Percentiles rank a stretch among this genome's conserved stretches.
phyloP scores from a whole-genome alignment of 2,329 filamentous ascomycete genomes.

The Penicillium freii region DNA sequence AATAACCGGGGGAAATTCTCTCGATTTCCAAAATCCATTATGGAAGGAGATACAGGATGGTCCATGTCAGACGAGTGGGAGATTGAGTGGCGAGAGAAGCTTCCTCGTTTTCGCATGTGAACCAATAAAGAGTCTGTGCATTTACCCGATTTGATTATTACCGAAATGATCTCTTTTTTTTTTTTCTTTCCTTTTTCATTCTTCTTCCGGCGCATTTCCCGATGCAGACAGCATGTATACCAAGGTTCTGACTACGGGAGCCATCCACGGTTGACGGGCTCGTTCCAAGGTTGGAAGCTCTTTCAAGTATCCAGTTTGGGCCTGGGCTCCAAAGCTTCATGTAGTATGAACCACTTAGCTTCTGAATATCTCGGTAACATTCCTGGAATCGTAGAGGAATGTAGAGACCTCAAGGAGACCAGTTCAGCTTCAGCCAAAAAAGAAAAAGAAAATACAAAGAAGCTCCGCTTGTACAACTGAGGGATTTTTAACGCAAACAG shows the following conservation, averaged over 20 bases:
- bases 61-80: not conserved
- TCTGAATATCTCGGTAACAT: not conserved
- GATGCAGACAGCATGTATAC: not conserved
- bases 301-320: not conserved
- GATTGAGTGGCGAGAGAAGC: not conserved
- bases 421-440: not conserved
- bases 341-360: too few relatives aligned
- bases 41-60: conserved; percentile 8
- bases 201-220: conserved; percentile 3
- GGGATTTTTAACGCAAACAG: conserved; percentile 11
- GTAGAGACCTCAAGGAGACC: not conserved
- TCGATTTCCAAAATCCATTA: not conserved
- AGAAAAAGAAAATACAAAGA: not conserved
- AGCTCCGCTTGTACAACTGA: conserved; percentile 9
- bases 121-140: conserved; percentile 14
- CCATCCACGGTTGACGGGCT: not conserved
- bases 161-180: not conserved
- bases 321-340: not conserved
- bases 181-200: not conserved
- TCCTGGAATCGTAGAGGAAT: not conserved
- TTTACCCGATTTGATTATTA: conserved; percentile 24
- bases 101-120: conserved; percentile 2
- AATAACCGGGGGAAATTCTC: not conserved
- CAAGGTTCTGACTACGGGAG: not conserved
- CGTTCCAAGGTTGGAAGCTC: not conserved